Evolutionary conservation across 2,329 filamentous ascomycete species (phyloP).

Genomic region (Rutstroemia sp.): DNA sequence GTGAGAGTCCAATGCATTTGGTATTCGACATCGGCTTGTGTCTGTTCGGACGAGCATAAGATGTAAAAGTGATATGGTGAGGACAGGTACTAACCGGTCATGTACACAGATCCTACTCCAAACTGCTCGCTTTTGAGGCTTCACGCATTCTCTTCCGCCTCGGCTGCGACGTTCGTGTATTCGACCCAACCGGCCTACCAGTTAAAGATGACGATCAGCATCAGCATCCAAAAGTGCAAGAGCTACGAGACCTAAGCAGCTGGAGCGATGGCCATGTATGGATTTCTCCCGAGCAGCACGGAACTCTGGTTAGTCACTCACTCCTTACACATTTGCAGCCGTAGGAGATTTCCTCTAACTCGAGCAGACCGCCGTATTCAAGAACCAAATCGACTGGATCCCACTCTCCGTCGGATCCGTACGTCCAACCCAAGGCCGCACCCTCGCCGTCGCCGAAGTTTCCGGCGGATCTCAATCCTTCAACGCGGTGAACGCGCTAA

Average conservation of each 20-base stretch:
- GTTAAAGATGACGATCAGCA: conserved; percentile 52
- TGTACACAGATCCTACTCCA: conserved; percentile 45
- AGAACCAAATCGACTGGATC: conserved; percentile 66
- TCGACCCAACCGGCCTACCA: conserved; percentile 49
- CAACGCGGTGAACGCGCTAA: conserved; percentile 59
- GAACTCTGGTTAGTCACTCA: conserved; percentile 38
- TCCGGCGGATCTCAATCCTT: conserved; percentile 59
- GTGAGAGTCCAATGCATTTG: too few relatives aligned
- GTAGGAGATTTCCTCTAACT: neutral
- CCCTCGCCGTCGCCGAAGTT: conserved; percentile 54
- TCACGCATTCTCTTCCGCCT: conserved; percentile 54
- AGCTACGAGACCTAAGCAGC: conserved; percentile 49
- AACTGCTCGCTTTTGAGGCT: conserved; percentile 52
- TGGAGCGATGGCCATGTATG: conserved; percentile 64
- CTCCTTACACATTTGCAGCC: too few relatives aligned
- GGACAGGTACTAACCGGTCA: too few relatives aligned
- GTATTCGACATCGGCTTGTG: too few relatives aligned
- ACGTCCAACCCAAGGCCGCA: conserved; percentile 58
- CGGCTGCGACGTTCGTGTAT: conserved; percentile 59
- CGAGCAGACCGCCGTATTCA: conserved; percentile 52
- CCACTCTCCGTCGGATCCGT: conserved; percentile 54
- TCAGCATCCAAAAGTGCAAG: conserved; percentile 52
- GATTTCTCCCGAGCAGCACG: conserved; percentile 60
- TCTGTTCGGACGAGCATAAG: too few relatives aligned
- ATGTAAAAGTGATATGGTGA: too few relatives aligned